These are phyloP conservation scores for Phascolomyces articulosus DNA, from an alignment of 371 early-diverging fungal genomes.

Conservation along the genomic window DNA sequence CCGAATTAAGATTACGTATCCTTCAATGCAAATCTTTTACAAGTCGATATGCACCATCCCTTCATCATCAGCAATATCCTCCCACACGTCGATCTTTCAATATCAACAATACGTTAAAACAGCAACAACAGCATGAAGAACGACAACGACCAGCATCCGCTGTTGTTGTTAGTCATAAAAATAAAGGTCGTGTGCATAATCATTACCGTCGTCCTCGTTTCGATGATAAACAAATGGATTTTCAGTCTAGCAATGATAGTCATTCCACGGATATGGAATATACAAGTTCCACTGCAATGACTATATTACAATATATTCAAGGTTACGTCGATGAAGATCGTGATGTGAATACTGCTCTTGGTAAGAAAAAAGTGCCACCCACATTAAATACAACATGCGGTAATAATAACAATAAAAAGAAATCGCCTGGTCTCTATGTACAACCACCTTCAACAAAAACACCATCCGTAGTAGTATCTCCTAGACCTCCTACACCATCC, in stretches of 20 bases:
- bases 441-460: neutral
- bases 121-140: neutral
- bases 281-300: constrained; percentile 14
- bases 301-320: constrained; percentile 15
- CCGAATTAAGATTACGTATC: constrained; percentile 63
- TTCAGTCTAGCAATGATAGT: neutral
- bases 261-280: neutral
- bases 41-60: constrained; percentile 7
- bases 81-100: neutral
- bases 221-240: neutral
- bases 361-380: neutral
- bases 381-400: neutral
- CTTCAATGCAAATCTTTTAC: constrained; percentile 62
- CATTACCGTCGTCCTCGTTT: too few relatives aligned
- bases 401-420: neutral
- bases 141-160: too few relatives aligned
- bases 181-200: too few relatives aligned
- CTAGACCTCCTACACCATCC: neutral
- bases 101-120: neutral
- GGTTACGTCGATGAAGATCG: constrained; percentile 10
- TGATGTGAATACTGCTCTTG: neutral
- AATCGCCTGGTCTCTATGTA: neutral
- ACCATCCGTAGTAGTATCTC: neutral
- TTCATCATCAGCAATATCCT: too few relatives aligned
- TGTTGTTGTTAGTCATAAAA: too few relatives aligned